These are phyloP conservation scores for Stagonosporopsis rhizophila DNA, from an alignment of 2,329 filamentous ascomycete genomes.

Conservation along the genomic window DNA sequence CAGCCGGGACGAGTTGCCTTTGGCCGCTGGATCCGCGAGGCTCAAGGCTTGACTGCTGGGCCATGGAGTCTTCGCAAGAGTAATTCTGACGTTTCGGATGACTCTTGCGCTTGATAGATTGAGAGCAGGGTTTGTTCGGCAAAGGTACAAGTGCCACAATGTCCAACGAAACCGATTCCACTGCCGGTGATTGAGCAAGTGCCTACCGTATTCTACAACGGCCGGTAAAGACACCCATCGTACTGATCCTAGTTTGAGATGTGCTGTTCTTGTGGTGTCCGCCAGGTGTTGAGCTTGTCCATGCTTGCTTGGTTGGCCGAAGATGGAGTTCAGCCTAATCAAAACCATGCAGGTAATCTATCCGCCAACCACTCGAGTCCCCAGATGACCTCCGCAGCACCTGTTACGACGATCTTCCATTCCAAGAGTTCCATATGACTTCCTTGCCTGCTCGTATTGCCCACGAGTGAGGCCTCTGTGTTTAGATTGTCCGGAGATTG, in stretches of 20 bases:
- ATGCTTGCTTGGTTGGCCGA: constrained; percentile 6
- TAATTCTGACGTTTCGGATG: constrained; percentile 33
- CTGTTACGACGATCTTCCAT: constrained; percentile 1
- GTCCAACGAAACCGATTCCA: too few relatives aligned
- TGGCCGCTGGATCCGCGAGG: constrained; percentile 27
- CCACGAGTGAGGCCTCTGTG: neutral
- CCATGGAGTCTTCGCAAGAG: constrained; percentile 30
- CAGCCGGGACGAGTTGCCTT: constrained; percentile 45
- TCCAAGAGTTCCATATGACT: constrained; percentile 4
- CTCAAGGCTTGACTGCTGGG: constrained; percentile 27
- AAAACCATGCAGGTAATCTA: constrained; percentile 37
- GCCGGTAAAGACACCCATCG: neutral
- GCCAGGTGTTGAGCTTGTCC: constrained; percentile 11
- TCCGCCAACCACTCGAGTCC: constrained; percentile 28
- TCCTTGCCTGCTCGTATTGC: neutral
- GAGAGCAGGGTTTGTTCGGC: constrained; percentile 11
- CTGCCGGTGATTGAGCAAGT: neutral
- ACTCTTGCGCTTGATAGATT: constrained; percentile 17
- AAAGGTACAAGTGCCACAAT: neutral
- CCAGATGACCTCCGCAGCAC: constrained; percentile 3
- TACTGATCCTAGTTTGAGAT: neutral
- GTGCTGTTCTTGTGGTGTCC: neutral
- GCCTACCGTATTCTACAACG: neutral
- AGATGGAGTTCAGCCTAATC: constrained; percentile 41
- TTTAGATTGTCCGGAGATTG: constrained; percentile 10